A percentile compares a stretch with the other conserved stretches of the same genome.
phyloP scores from a whole-genome alignment of 495 filamentous ascomycete genomes.

The Pseudomonodictys pantanalensis region DNA sequence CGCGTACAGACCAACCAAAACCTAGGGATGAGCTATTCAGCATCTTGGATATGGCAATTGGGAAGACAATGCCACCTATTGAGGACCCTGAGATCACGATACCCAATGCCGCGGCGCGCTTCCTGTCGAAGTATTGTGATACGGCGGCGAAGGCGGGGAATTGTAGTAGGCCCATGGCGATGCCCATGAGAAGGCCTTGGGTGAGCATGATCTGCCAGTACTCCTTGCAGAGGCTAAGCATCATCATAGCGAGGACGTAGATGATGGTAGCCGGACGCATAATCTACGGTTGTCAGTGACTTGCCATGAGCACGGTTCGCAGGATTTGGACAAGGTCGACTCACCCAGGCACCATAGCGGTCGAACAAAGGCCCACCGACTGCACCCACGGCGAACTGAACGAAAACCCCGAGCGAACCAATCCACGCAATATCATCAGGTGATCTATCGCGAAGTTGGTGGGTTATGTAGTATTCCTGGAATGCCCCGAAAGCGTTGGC shows the following conservation, averaged over 20 bases:
- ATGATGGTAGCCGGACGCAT: conserved; percentile 38
- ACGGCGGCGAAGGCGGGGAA: conserved; percentile 54
- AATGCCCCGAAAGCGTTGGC: conserved; percentile 64
- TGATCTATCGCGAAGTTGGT: conserved; percentile 48
- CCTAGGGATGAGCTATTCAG: conserved; percentile 40
- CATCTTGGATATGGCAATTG: conserved; percentile 33
- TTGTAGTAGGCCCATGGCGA: conserved; percentile 49
- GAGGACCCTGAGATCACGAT: conserved; percentile 54
- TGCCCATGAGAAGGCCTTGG: conserved; percentile 57
- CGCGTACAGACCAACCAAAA: conserved; percentile 61
- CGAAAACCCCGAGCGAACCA: conserved; percentile 51
- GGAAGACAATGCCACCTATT: conserved; percentile 40
- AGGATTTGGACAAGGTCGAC: neutral
- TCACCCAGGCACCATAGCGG: conserved; percentile 48
- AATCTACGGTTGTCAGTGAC: conserved; percentile 46
- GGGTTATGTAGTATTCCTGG: conserved; percentile 56
- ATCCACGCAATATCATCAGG: conserved; percentile 60
- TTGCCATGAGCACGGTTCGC: conserved; percentile 50
- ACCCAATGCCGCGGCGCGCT: conserved; percentile 54
- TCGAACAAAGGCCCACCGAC: conserved; percentile 54
- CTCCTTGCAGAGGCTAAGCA: conserved; percentile 54
- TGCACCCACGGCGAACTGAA: conserved; percentile 48
- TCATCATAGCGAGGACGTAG: conserved; percentile 51
- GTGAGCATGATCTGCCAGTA: conserved; percentile 62
- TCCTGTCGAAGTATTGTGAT: conserved; percentile 54